Percentiles rank a stretch among this genome's conserved stretches.
Conservation (phyloP, 768 basidiomycete species). For the Mycena filopes region DNA sequence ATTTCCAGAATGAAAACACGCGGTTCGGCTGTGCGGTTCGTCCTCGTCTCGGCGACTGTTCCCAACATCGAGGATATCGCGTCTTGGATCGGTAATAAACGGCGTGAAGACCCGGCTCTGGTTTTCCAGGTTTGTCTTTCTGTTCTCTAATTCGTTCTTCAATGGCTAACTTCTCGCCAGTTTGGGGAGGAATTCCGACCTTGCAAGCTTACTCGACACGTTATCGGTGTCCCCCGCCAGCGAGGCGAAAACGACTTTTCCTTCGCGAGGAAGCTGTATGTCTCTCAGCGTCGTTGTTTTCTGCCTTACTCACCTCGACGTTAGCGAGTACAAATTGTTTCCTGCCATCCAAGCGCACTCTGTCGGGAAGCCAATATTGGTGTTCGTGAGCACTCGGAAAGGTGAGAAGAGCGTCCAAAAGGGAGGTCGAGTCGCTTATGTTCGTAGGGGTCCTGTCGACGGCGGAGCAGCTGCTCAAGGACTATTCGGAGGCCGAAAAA, state of each 20-base stretch:
- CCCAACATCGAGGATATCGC: slow-evolving; percentile 95
- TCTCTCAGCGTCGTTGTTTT: background rate
- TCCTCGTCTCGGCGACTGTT: slow-evolving; percentile 93
- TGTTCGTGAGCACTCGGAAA: slow-evolving; percentile 92
- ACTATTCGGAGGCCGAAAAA: slow-evolving; percentile 68
- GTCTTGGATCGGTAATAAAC: slow-evolving; percentile 76
- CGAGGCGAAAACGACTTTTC: slow-evolving; percentile 82
- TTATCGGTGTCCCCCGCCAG: slow-evolving; percentile 74
- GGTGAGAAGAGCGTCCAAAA: slow-evolving; percentile 50
- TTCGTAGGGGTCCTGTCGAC: slow-evolving; percentile 66
- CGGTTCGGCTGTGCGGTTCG: slow-evolving; percentile 77
- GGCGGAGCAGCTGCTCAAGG: slow-evolving; percentile 81
- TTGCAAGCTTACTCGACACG: slow-evolving; percentile 78
- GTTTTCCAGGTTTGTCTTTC: slow-evolving; percentile 69
- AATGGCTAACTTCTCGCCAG: slow-evolving; percentile 48
- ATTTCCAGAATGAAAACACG: slow-evolving; percentile 90
- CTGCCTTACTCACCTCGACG: background rate
- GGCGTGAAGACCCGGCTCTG: slow-evolving; percentile 57
- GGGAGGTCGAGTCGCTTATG: background rate
- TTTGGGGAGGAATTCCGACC: slow-evolving; percentile 95
- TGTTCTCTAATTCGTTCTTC: too few relatives aligned
- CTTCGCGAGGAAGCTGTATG: slow-evolving; percentile 68
- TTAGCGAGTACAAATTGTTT: slow-evolving; percentile 74
- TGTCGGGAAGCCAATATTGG: slow-evolving; percentile 82
- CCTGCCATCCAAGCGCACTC: slow-evolving; percentile 77